Conservation (phyloP, 2,329 filamentous ascomycete genomes). For the Epichloe glyceriae region DNA sequence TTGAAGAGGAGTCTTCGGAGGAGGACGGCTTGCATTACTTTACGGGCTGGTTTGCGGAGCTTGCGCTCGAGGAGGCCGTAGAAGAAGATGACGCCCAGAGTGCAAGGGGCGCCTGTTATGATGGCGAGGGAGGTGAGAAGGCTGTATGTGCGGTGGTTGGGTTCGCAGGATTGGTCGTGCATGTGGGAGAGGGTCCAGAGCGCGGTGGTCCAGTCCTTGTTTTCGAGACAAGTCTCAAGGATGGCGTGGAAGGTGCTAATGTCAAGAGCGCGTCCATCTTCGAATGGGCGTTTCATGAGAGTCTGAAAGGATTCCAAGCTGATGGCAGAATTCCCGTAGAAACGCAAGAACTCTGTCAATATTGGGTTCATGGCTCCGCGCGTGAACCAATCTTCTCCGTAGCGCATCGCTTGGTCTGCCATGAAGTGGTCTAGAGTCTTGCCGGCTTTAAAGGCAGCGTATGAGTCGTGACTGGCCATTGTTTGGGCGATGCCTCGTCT, state of each 20-base stretch:
- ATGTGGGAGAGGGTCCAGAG: constrained; percentile 18
- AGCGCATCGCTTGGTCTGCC: constrained; percentile 26
- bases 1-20: constrained; percentile 11
- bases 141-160: constrained; percentile 22
- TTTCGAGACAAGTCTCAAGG: constrained; percentile 17
- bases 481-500: constrained; percentile 26
- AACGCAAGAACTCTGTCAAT: constrained; percentile 28
- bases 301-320: constrained; percentile 15
- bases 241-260: constrained; percentile 25
- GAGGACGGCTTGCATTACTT: constrained; percentile 14
- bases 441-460: constrained; percentile 25
- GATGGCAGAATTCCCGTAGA: constrained; percentile 17
- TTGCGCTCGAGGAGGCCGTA: constrained; percentile 20
- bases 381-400: constrained; percentile 34
- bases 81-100: constrained; percentile 20
- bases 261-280: constrained; percentile 15
- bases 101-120: constrained; percentile 16
- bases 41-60: constrained; percentile 14
- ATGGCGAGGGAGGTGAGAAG: constrained; percentile 26
- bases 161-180: constrained; percentile 11
- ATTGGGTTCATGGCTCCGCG: constrained; percentile 23
- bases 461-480: constrained; percentile 31
- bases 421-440: constrained; percentile 25
- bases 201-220: constrained; percentile 19
- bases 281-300: constrained; percentile 14